Evolutionary conservation across 2,329 filamentous ascomycete genomes (phyloP), one percentile per base, ranked within the genome.

Genomic region (Tolypocladium sp.): DNA sequence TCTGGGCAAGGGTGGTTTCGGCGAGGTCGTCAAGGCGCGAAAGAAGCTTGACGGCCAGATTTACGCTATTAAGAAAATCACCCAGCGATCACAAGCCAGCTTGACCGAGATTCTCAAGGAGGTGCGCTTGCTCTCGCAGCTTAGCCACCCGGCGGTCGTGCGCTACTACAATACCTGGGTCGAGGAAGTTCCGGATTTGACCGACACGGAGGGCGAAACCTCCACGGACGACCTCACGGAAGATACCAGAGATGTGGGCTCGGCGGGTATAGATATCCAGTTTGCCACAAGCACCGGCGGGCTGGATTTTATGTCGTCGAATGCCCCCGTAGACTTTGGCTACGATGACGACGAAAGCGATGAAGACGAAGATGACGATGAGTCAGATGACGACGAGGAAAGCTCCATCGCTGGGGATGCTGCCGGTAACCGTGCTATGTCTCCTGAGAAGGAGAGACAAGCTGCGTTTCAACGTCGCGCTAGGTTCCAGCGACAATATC

Each of bases 11-110:
- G 94, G 94, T 51, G 94, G 93, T 0, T 99, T 96, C 74, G 94
- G 94, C 6, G 91, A 97, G 74, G 94, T 99, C 27, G 91, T 97
- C 58, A 95, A 96, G 71, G 93, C 93, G 3, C 85, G 93, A 38
- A 96, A 96, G 73, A 96, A 94, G 75, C 84, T 97, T 4, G 94
- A 97, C 70, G 91, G 91, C 0, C 90, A 92, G 60, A 88, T 95
- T 51, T 99, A 97, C 73, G 94, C 94, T 22, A 90, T 99, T 70
- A 99, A 99, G 73, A 97, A 97, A 71, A 94, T 99, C 62, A 91
- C 87, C 1, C 90, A 94, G 65, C 87, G 88, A 57, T 91, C 91
- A 1, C 83, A 89, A 33, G 82, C 87, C 60, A 90, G 89, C 60
- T 78, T 97, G 44, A 92, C 89, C 0, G 90, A 96, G 69, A 87